Evolutionary conservation across 2,329 filamentous ascomycete genomes (phyloP).

Genomic region (Xylaria sp.): DNA sequence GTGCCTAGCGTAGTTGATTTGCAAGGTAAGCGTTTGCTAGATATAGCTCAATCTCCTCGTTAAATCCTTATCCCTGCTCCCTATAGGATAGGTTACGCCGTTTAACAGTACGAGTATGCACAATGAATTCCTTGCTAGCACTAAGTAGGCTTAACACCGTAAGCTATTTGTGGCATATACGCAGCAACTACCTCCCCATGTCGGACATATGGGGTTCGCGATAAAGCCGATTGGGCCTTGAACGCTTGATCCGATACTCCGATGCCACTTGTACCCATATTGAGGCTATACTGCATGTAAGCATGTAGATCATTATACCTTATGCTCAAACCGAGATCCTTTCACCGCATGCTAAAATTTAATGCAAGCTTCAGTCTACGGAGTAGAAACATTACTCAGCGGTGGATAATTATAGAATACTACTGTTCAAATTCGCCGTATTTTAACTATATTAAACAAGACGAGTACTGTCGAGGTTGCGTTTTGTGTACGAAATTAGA

Average conservation of each 20-base stretch:
- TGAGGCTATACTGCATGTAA: neutral
- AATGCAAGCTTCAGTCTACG: neutral
- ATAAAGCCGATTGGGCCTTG: neutral
- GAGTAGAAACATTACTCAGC: too few species aligned
- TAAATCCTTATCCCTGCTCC: neutral
- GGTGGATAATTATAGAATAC: neutral
- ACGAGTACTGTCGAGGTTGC: neutral
- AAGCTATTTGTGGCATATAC: neutral
- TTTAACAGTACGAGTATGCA: too few species aligned
- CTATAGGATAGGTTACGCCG: neutral
- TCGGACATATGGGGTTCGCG: neutral
- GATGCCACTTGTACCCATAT: neutral
- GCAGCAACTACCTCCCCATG: neutral
- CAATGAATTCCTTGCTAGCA: neutral
- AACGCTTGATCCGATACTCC: neutral
- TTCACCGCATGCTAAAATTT: neutral
- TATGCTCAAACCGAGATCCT: neutral
- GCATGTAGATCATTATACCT: neutral
- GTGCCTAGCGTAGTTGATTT: neutral
- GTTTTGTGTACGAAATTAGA: neutral
- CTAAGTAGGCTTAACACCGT: neutral
- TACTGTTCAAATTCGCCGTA: neutral
- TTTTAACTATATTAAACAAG: neutral
- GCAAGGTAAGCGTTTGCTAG: too few species aligned
- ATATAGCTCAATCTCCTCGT: neutral